Evolutionary conservation across 148 eudicot genomes (phyloP).

Genomic region (Dysphania ambrosioides): DNA sequence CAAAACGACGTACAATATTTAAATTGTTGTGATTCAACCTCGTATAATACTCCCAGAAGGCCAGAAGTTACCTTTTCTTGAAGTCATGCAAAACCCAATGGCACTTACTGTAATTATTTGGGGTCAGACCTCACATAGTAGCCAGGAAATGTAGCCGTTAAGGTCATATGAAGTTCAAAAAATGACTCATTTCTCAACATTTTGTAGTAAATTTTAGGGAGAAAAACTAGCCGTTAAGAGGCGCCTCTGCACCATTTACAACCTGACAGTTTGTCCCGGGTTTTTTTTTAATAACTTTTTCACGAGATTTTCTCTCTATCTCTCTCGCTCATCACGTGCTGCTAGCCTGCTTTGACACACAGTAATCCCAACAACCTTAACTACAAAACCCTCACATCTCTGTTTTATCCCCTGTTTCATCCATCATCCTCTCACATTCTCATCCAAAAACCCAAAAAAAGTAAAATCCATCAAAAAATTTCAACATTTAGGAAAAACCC

Average conservation of each 20-base stretch:
- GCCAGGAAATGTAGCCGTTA: slow-evolving; percentile 29
- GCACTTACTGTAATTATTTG: slow-evolving; percentile 12
- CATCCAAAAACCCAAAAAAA: background rate
- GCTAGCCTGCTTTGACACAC: slow-evolving; percentile 26
- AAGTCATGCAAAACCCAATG: slow-evolving; percentile 6
- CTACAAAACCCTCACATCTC: slow-evolving; percentile 23
- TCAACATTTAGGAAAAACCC: background rate
- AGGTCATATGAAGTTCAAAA: background rate
- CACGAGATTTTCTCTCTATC: slow-evolving; percentile 33
- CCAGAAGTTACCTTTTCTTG: background rate
- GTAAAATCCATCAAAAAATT: background rate
- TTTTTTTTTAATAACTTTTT: slow-evolving; percentile 31
- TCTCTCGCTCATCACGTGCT: slow-evolving; percentile 44
- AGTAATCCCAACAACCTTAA: background rate
- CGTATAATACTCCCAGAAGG: slow-evolving; percentile 25
- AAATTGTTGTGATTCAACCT: slow-evolving; percentile 17
- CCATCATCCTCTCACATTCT: background rate
- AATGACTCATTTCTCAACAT: slow-evolving; percentile 10
- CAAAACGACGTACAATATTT: slow-evolving; percentile 17
- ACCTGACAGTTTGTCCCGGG: slow-evolving; percentile 43
- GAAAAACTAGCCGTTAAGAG: slow-evolving; percentile 64
- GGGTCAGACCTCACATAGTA: background rate
- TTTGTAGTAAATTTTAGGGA: background rate
- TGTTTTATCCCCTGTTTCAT: slow-evolving; percentile 15
- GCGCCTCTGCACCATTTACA: slow-evolving; percentile 35